phyloP scores from a whole-genome alignment of 352 stramenopile species.

The Pythium aphanidermatum region DNA sequence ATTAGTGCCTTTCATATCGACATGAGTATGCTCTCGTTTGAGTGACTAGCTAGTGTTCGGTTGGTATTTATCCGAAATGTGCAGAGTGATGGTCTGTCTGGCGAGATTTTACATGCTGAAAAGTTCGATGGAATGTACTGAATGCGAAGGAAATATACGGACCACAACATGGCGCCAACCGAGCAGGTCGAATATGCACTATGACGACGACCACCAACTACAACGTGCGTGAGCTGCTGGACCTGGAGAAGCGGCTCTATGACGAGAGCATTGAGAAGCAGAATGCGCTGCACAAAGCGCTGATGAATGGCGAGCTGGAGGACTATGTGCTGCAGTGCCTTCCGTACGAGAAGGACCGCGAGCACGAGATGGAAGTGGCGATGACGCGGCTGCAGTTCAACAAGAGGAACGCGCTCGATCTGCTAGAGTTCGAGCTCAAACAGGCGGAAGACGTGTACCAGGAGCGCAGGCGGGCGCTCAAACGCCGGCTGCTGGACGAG shows the following conservation, averaged over 20 bases:
- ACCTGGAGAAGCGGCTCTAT: slow-evolving; percentile 77
- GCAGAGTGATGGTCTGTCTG: too few species aligned
- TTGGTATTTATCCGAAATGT: too few species aligned
- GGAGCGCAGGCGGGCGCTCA: slow-evolving; percentile 22
- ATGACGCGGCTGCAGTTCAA: slow-evolving; percentile 47
- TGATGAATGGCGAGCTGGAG: slow-evolving; percentile 39
- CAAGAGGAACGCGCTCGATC: slow-evolving; percentile 41
- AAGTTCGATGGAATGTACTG: slow-evolving; percentile 2
- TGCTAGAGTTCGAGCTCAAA: slow-evolving; percentile 74
- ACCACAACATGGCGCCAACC: too few species aligned
- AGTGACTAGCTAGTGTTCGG: too few species aligned
- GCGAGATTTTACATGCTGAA: background rate
- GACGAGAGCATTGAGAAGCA: slow-evolving; percentile 79
- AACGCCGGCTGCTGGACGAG: slow-evolving; percentile 19
- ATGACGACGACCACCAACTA: slow-evolving; percentile 16
- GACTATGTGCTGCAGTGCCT: slow-evolving; percentile 56
- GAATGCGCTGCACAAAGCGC: slow-evolving; percentile 35
- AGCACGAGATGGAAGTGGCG: slow-evolving; percentile 41
- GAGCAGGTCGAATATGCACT: too few species aligned
- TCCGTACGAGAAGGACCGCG: slow-evolving; percentile 49
- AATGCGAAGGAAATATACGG: slow-evolving; percentile 1
- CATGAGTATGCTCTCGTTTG: too few species aligned
- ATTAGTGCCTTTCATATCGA: slow-evolving; percentile 2
- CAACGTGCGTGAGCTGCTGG: slow-evolving; percentile 66
- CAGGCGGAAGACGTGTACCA: slow-evolving; percentile 55